These are phyloP conservation scores for Coleophoma cylindrospora DNA, from an alignment of 2,329 filamentous ascomycete genomes.

Conservation along the genomic window DNA sequence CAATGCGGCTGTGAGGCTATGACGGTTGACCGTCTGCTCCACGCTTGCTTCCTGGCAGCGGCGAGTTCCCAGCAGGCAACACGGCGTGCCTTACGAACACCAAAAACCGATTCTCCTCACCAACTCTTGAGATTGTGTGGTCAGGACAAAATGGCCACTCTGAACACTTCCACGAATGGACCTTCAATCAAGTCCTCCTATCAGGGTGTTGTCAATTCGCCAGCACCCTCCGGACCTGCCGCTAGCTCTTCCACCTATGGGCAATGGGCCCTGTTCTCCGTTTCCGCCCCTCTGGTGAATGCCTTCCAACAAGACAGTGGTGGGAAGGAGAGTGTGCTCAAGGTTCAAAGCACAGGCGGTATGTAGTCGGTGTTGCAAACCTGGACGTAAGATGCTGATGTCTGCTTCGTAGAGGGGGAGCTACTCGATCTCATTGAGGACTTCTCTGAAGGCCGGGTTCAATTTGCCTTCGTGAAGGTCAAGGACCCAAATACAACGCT, in stretches of 20 bases:
- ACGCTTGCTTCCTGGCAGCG: no score
- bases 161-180: conserved; percentile 75
- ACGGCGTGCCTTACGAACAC: not conserved
- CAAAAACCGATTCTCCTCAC: not conserved
- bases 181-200: conserved; percentile 84
- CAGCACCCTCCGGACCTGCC: conserved; percentile 48
- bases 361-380: conserved; percentile 7
- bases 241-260: conserved; percentile 74
- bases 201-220: conserved; percentile 59
- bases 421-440: conserved; percentile 87
- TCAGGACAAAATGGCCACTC: conserved; percentile 59
- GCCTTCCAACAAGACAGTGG: conserved; percentile 81
- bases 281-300: conserved; percentile 86
- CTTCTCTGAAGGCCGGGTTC: conserved; percentile 92
- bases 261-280: conserved; percentile 92
- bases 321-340: conserved; percentile 88
- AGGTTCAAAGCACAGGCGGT: conserved; percentile 91
- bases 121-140: not conserved
- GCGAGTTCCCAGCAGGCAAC: not conserved
- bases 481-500: conserved; percentile 88
- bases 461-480: conserved; percentile 95
- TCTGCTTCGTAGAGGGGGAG: conserved; percentile 69
- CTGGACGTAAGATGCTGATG: not conserved
- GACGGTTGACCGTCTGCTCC: no score
- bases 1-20: no score